Base-by-base conservation (phyloP, 495 filamentous ascomycete species). In the Annulohypoxylon maeteangense region DNA sequence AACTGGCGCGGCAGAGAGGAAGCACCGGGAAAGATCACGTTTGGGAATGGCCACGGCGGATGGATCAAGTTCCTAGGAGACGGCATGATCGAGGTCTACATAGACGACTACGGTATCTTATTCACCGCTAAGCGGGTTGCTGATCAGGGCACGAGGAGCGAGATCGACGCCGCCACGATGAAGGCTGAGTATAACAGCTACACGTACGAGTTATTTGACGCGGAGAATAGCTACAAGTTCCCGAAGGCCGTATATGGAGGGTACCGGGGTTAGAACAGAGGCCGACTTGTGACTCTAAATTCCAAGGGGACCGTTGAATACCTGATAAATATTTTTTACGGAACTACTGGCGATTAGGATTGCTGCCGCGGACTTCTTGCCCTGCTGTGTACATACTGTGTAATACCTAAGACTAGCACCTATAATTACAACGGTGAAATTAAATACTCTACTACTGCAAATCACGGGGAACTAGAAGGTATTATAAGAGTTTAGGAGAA, bases 71-170 rank as follows among this genome's bases (percentile, higher is more conserved):
- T 82, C 40, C 42, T 78, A 1, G 78, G 79, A 12, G 65, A 65
- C 42, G 80, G 78, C 0, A 18, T 25, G 7, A 67, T 82, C 20
- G 58, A 75, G 6, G 79, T 73, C 18, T 8, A 45, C 48, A 25
- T 81, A 29, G 64, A 66, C 5, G 75, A 63, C 14, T 67, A 71
- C 34, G 11, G 44, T 7, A 42, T 69, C 2, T 20, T 58, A 7
- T 80, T 82, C 40, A 44, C 68, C 0, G 78, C 70, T 8, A 0
- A 16, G 0, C 47, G 76, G 4, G 0, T 72, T 0, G 23, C 45
- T 7, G 73, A 74, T 3, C 70, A 78, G 54, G 70, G 59, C 0
- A 82, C 72, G 36, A 51, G 78, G 7, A 82, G 80, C 53, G 77
- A 77, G 70, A 38, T 81, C 18, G 68, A 76, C 31, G 75, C 68